Conservation (phyloP, 768 basidiomycete genomes). For the Suillus cothurnatus region DNA sequence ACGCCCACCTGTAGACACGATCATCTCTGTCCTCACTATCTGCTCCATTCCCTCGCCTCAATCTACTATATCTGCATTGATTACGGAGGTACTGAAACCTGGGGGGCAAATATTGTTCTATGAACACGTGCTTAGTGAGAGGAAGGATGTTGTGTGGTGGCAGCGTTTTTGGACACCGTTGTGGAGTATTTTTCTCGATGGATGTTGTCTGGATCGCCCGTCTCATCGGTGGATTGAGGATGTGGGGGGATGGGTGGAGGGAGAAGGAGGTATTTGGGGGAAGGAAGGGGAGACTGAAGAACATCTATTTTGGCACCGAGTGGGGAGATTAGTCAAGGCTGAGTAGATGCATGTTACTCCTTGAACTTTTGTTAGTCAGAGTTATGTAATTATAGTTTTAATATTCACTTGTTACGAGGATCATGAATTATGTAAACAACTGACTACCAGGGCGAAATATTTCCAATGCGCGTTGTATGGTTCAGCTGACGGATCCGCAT, state of each 20-base stretch:
- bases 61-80: constrained; percentile 46
- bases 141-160: constrained; percentile 64
- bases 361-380: too few relatives aligned
- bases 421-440: too few relatives aligned
- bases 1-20: constrained; percentile 51
- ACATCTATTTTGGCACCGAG: constrained; percentile 59
- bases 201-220: constrained; percentile 64
- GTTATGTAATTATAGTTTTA: too few relatives aligned
- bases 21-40: constrained; percentile 66
- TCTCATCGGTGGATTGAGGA: constrained; percentile 49
- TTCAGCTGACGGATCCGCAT: too few relatives aligned
- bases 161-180: constrained; percentile 73
- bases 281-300: constrained; percentile 58
- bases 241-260: constrained; percentile 51
- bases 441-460: too few relatives aligned
- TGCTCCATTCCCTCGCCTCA: constrained; percentile 66
- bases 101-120: constrained; percentile 68
- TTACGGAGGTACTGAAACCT: constrained; percentile 55
- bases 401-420: too few relatives aligned
- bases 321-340: constrained; percentile 58
- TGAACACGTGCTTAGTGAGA: constrained; percentile 67
- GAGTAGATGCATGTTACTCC: constrained; percentile 10
- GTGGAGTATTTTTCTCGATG: constrained; percentile 62
- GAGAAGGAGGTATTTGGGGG: constrained; percentile 40
- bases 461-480: too few relatives aligned